A percentile compares a stretch with the other conserved stretches of the same genome.
Conservation (phyloP, 192 early-diverging fungal species). For the Coemansia nantahalensis region DNA sequence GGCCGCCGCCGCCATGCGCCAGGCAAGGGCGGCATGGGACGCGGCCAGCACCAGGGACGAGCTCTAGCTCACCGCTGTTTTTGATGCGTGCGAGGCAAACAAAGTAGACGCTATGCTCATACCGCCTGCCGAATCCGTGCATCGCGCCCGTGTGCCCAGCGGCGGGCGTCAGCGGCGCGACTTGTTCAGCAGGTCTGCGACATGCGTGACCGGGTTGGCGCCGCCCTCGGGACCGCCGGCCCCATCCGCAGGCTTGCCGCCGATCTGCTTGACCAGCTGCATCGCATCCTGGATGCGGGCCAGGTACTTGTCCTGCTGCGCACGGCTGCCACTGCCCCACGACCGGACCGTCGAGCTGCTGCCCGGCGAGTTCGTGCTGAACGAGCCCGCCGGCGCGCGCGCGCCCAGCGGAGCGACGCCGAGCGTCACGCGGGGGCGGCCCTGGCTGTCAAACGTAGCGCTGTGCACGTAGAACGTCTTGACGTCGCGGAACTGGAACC, state of each 20-base stretch:
- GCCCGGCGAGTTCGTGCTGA: conserved; percentile 8
- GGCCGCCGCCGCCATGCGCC: conserved; percentile 27
- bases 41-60: conserved; percentile 15
- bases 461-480: conserved; percentile 64
- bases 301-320: conserved; percentile 5
- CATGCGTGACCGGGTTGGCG: neutral
- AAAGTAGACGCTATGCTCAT: neutral
- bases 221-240: neutral
- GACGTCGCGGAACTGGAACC: conserved; percentile 51
- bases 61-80: no score
- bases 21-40: conserved; percentile 15
- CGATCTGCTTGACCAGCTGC: conserved; percentile 1
- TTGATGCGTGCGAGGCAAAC: no score
- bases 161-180: conserved; percentile 1
- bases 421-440: conserved; percentile 32
- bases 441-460: conserved; percentile 49
- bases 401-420: conserved; percentile 20
- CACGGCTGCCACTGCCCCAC: neutral
- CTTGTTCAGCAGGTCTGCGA: conserved; percentile 18
- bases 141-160: no score
- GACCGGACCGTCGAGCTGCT: conserved; percentile 6
- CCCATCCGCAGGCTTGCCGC: neutral
- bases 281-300: conserved; percentile 13
- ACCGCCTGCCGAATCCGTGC: no score
- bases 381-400: conserved; percentile 5